Base-by-base conservation (phyloP, 1,139 yeast species). In the Arxiozyma heterogenica region DNA sequence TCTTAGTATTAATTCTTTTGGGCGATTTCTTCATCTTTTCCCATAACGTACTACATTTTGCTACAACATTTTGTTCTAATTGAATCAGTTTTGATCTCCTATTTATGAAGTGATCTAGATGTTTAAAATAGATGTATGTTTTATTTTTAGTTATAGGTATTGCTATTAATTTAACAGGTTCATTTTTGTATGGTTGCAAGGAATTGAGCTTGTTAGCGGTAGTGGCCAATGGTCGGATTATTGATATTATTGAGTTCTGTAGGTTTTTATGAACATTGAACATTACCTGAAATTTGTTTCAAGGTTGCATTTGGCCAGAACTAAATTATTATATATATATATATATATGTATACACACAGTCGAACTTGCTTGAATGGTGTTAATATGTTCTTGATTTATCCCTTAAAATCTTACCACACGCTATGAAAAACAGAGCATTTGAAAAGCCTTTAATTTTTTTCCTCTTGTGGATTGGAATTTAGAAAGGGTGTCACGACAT, bases 111-210 rank as follows among this genome's bases (percentile, higher is more conserved):
- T 60, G 62, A 11, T 67, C 75, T 46, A 75, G 71, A 62, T 83
- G 86, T 64, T 81, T 78, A 67, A 84, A 84, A 62, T 82, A 79
- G 17, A 84, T 68, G 64, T 75, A 84, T 5, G 84, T 76, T 56
- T 75, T 76, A 50, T 73, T 66, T 4, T 79, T 73, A 5, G 87
- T 83, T 22, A 85, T 72, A 4, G 93, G 93, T 7, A 84, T 70
- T 12, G 84, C 71, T 21, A 83, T 70, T 21, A 83, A 71, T 59
- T 77, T 80, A 44, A 80, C 75, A 8, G 80, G 70, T 53, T 68
- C 66, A 18, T 53, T 54, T 22, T 65, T 39, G 52, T 66, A 59
- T 52, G 64, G 54, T 50, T 57, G 56, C 27, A 52, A 34, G 11
- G 56, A n/a, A 12, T 20, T 23, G 23, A 18, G 21, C 23, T 46